Evolutionary conservation across 75 land plant species (phyloP).

Genomic region (Ceratopteris richardii): DNA sequence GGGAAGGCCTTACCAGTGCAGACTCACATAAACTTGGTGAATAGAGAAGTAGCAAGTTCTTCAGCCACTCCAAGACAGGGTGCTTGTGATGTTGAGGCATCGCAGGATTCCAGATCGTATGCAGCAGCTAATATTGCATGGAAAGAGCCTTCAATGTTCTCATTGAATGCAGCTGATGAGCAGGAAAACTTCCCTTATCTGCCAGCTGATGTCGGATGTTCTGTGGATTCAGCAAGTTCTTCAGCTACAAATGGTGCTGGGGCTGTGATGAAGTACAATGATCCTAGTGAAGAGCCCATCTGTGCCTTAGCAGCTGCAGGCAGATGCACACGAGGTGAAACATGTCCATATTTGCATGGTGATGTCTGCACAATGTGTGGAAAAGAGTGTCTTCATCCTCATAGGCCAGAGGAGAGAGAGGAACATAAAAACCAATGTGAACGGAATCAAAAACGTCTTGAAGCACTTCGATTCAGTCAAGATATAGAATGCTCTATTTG

Average conservation of each 20-base stretch:
- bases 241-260: no score
- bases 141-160: neutral
- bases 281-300: conserved; percentile 49
- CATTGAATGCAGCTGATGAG: neutral
- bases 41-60: no score
- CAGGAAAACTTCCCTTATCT: no score
- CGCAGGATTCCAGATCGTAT: conserved; percentile 6
- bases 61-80: no score
- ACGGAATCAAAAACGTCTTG: conserved; percentile 59
- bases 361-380: conserved; percentile 79
- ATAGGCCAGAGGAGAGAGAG: conserved; percentile 66
- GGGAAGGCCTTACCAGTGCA: no score
- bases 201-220: neutral
- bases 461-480: conserved; percentile 67
- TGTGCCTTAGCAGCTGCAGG: conserved; percentile 97
- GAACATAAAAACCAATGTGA: conserved; percentile 62
- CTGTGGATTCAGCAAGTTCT: conserved; percentile 5
- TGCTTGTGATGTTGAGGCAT: neutral
- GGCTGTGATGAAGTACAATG: neutral
- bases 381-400: conserved; percentile 89
- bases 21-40: no score
- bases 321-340: conserved; percentile 64
- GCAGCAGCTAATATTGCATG: conserved; percentile 16
- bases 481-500: conserved; percentile 96
- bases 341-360: conserved; percentile 76